Percentiles rank a stretch among this genome's conserved stretches.
Evolutionary conservation across 257 asterid species (phyloP).

Genomic region (Plantago elongata): DNA sequence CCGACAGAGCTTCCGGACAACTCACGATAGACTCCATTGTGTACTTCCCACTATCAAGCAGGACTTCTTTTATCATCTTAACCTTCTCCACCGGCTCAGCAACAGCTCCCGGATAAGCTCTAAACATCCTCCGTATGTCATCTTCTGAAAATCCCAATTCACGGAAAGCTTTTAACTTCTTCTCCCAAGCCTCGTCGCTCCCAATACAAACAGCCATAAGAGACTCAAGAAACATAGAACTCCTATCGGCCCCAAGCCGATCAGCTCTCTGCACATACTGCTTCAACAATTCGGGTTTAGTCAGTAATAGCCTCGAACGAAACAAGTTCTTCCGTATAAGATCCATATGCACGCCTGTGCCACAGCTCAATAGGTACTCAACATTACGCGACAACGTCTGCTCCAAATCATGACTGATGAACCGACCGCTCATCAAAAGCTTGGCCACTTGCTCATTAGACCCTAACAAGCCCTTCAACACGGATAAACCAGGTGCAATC

Average conservation of each 20-base stretch:
- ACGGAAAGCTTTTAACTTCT: not conserved
- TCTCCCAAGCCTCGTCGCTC: slow-evolving; percentile 6
- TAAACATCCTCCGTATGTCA: not conserved
- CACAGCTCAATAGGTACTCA: not conserved
- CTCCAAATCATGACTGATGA: not conserved
- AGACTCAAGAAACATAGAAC: slow-evolving; percentile 5
- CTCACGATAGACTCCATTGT: not conserved
- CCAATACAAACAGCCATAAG: not conserved
- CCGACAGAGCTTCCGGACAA: not conserved
- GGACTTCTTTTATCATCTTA: slow-evolving; percentile 1
- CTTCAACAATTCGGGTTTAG: slow-evolving; percentile 11
- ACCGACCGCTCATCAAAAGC: slow-evolving; percentile 6
- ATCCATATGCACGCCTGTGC: not conserved
- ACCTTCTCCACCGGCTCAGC: not conserved
- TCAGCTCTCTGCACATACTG: not conserved
- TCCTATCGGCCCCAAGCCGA: not conserved
- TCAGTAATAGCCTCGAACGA: slow-evolving; percentile 2
- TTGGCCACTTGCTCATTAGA: not conserved
- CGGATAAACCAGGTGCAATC: not conserved
- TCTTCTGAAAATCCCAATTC: slow-evolving; percentile 4
- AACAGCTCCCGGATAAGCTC: too few species aligned
- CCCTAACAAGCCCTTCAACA: slow-evolving; percentile 10
- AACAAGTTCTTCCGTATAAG: not conserved
- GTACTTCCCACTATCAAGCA: not conserved
- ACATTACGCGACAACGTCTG: not conserved